phyloP scores from a whole-genome alignment of 108 stramenopile genomes.

The Conticribra guillardii region DNA sequence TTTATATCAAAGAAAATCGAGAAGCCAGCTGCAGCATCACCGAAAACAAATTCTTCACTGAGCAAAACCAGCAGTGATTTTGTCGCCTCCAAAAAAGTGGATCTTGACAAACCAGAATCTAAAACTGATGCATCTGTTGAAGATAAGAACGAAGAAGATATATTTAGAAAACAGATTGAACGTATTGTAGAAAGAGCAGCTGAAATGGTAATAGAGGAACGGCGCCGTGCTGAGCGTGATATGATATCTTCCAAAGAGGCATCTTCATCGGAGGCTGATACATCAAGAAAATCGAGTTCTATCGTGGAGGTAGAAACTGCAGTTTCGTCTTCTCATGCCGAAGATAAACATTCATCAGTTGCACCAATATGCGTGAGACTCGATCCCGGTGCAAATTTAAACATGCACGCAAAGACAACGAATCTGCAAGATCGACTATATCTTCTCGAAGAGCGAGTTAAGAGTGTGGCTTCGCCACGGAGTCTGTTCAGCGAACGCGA shows the following conservation, averaged over 20 bases:
- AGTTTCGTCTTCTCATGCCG: not conserved
- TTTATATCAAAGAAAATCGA: constrained; percentile 29
- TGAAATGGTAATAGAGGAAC: constrained; percentile 25
- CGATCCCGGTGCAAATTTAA: not conserved
- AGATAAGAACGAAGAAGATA: constrained; percentile 8
- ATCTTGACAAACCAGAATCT: too few species aligned
- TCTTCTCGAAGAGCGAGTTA: constrained; percentile 3
- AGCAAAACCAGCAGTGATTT: not conserved
- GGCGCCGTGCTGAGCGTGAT: not conserved
- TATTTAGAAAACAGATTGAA: constrained; percentile 20
- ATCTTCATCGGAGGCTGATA: not conserved
- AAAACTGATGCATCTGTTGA: not conserved
- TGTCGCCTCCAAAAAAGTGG: too few species aligned
- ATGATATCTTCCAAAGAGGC: not conserved
- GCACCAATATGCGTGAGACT: not conserved
- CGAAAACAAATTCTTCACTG: not conserved
- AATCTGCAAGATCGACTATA: not conserved
- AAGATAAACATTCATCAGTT: not conserved
- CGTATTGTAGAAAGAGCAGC: constrained; percentile 34
- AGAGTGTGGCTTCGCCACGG: constrained; percentile 1
- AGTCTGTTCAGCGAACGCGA: not conserved
- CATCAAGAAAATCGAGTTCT: not conserved
- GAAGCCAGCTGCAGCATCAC: not conserved
- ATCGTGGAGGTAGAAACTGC: not conserved
- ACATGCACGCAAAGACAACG: too few species aligned